Percentiles rank a stretch among this genome's conserved stretches.
Evolutionary conservation across 1,284 basidiomycete species (phyloP).

Genomic region (Ceraceosorus guamensis): DNA sequence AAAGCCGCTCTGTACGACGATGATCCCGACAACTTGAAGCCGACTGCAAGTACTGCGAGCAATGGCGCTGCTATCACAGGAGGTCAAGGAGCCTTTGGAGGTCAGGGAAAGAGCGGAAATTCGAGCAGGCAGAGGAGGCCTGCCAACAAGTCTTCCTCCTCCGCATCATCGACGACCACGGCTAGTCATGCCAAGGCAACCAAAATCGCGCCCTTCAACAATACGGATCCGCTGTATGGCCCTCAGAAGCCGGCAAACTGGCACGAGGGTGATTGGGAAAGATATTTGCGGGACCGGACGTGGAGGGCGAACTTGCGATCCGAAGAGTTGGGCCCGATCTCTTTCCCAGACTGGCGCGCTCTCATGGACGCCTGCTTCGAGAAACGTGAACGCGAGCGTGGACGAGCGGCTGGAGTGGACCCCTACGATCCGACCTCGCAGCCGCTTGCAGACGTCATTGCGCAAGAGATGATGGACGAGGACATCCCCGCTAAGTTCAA

Average conservation of each 20-base stretch:
- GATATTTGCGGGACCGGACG: slow-evolving; percentile 32
- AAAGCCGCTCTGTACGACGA: slow-evolving; percentile 38
- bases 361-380: slow-evolving; percentile 46
- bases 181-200: not conserved
- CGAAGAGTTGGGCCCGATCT: slow-evolving; percentile 34
- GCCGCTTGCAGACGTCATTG: slow-evolving; percentile 14
- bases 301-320: slow-evolving; percentile 39
- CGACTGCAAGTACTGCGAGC: slow-evolving; percentile 16
- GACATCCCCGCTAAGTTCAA: slow-evolving; percentile 17
- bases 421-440: slow-evolving; percentile 8
- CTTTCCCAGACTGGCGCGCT: slow-evolving; percentile 45
- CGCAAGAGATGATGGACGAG: slow-evolving; percentile 7
- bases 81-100: not conserved
- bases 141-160: not conserved
- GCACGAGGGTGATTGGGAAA: slow-evolving; percentile 40
- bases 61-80: not conserved
- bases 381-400: slow-evolving; percentile 39
- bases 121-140: not conserved
- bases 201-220: slow-evolving; percentile 12
- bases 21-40: slow-evolving; percentile 44
- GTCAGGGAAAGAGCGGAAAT: not conserved
- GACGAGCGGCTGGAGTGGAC: slow-evolving; percentile 37
- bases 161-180: not conserved
- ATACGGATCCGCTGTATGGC: slow-evolving; percentile 39
- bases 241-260: slow-evolving; percentile 31